These are phyloP conservation scores for Penicillium sp. DNA, from an alignment of 2,329 filamentous ascomycete species.

Conservation along the genomic window DNA sequence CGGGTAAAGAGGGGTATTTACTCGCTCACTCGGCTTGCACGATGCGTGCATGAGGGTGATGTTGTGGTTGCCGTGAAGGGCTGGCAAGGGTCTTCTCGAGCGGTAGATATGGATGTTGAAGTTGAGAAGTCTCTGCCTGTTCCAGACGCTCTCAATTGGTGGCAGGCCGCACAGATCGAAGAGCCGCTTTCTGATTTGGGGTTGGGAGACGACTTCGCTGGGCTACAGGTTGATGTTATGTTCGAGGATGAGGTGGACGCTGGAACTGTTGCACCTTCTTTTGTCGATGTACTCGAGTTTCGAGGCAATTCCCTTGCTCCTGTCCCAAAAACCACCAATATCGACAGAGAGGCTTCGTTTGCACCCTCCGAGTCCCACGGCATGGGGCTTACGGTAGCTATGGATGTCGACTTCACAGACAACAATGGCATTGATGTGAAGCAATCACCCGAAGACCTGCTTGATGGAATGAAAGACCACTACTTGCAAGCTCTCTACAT, in stretches of 20 bases:
- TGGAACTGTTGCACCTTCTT: constrained; percentile 11
- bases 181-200: constrained; percentile 25
- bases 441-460: constrained; percentile 36
- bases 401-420: constrained; percentile 14
- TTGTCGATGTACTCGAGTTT: constrained; percentile 21
- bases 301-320: constrained; percentile 16
- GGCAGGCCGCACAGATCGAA: constrained; percentile 36
- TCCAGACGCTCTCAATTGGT: constrained; percentile 30
- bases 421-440: constrained; percentile 14
- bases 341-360: constrained; percentile 2
- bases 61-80: constrained; percentile 40
- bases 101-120: constrained; percentile 3
- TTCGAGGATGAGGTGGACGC: constrained; percentile 25
- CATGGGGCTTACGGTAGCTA: constrained; percentile 1
- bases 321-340: background rate
- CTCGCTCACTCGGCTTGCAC: constrained; percentile 38
- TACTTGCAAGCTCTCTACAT: constrained; percentile 47
- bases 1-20: constrained; percentile 42
- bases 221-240: constrained; percentile 30
- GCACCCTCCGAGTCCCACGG: constrained; percentile 18
- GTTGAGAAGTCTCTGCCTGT: background rate
- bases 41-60: constrained; percentile 39
- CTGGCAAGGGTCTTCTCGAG: constrained; percentile 19
- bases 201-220: constrained; percentile 22
- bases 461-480: constrained; percentile 39